Evolutionary conservation across 441 rosid species (phyloP).

Genomic region (Populus trichocarpa): DNA sequence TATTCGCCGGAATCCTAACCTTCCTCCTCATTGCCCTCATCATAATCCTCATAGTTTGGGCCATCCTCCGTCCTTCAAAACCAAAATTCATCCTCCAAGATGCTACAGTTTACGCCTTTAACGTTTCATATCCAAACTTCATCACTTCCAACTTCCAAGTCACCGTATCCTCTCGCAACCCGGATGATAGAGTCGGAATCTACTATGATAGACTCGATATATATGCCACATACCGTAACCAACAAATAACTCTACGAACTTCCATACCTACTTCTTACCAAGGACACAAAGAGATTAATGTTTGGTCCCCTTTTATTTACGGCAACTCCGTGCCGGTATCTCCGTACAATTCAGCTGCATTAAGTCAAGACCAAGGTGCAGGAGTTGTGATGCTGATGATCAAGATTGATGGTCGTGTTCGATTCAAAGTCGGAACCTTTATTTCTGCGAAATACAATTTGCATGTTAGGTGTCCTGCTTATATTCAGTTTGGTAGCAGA

Average conservation of each 20-base stretch:
- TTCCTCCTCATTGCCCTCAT: slow-evolving; percentile 48
- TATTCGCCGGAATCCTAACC: slow-evolving; percentile 38
- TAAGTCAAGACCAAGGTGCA: slow-evolving; percentile 38
- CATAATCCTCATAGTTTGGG: slow-evolving; percentile 66
- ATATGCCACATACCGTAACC: slow-evolving; percentile 70
- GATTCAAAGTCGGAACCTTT: slow-evolving; percentile 76
- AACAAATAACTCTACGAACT: slow-evolving; percentile 72
- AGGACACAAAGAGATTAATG: slow-evolving; percentile 63
- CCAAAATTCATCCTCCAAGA: slow-evolving; percentile 86
- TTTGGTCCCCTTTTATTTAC: slow-evolving; percentile 76
- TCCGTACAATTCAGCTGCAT: slow-evolving; percentile 49
- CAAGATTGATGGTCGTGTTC: slow-evolving; percentile 70
- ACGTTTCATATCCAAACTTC: slow-evolving; percentile 56
- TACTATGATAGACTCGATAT: slow-evolving; percentile 78
- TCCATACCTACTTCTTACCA: slow-evolving; percentile 59
- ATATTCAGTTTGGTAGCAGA: slow-evolving; percentile 40
- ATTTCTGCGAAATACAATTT: slow-evolving; percentile 57
- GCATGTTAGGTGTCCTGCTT: slow-evolving; percentile 54
- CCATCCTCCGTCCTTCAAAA: slow-evolving; percentile 66
- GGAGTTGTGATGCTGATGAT: slow-evolving; percentile 43
- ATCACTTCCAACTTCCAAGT: slow-evolving; percentile 77
- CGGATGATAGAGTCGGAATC: slow-evolving; percentile 68
- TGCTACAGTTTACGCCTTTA: slow-evolving; percentile 82
- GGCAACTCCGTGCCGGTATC: slow-evolving; percentile 71
- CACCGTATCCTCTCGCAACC: slow-evolving; percentile 78